Percentiles rank a stretch among this genome's conserved stretches.
Evolutionary conservation across 371 early-diverging fungal species (phyloP).

Genomic region (Fennellomyces sp.): DNA sequence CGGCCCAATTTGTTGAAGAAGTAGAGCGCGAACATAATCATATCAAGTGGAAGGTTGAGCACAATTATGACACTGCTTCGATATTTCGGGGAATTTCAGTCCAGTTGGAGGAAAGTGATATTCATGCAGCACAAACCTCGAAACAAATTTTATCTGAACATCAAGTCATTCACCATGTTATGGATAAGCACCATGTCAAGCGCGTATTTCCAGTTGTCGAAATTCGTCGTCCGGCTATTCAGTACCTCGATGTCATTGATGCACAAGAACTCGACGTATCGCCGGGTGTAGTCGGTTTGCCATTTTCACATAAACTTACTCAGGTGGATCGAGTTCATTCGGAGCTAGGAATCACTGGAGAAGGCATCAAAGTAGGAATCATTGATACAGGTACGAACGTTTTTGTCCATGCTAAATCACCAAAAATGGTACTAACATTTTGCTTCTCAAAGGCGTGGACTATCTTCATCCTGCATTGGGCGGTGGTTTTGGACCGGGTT

Average conservation of each 20-base stretch:
- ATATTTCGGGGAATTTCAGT: slow-evolving; percentile 44
- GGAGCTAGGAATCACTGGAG: slow-evolving; percentile 46
- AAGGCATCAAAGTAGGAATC: slow-evolving; percentile 63
- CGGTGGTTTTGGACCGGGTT: slow-evolving; percentile 57
- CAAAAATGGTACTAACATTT: slow-evolving; percentile 27
- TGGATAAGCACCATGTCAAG: slow-evolving; percentile 27
- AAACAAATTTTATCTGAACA: neutral
- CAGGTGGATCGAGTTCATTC: slow-evolving; percentile 27
- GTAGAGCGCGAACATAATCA: slow-evolving; percentile 21
- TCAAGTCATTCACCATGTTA: slow-evolving; percentile 12
- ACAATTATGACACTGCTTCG: slow-evolving; percentile 25
- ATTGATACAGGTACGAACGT: slow-evolving; percentile 57
- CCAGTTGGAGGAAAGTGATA: slow-evolving; percentile 9
- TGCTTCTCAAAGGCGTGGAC: slow-evolving; percentile 60
- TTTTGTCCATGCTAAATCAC: slow-evolving; percentile 32
- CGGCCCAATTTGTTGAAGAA: slow-evolving; percentile 24
- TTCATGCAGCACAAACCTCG: neutral
- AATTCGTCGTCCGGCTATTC: slow-evolving; percentile 27
- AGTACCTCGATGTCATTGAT: neutral
- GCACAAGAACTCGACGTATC: neutral
- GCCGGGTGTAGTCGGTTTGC: slow-evolving; percentile 3
- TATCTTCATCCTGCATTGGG: slow-evolving; percentile 70
- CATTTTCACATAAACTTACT: slow-evolving; percentile 19
- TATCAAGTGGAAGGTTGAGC: slow-evolving; percentile 19
- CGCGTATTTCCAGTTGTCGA: slow-evolving; percentile 38